Percentiles rank a stretch among this genome's conserved stretches.
phyloP scores from a whole-genome alignment of 768 basidiomycete species.

The Saitozyma sp. region DNA sequence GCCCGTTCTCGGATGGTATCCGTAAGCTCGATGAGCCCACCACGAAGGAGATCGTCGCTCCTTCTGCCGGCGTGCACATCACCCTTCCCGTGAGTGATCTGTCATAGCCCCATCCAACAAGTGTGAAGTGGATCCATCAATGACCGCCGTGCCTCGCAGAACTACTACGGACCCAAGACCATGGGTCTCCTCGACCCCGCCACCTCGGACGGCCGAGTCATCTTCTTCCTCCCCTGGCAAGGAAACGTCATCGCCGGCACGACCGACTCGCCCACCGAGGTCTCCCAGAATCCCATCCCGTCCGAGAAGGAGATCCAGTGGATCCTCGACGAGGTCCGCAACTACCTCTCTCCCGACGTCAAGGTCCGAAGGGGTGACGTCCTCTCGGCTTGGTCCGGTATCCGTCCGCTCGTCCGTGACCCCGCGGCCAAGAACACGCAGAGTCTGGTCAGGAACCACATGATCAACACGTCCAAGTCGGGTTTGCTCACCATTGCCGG shows the following conservation, averaged over 20 bases:
- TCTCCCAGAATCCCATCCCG: conserved; percentile 74
- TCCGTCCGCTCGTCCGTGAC: conserved; percentile 85
- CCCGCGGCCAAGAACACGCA: conserved; percentile 75
- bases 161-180: conserved; percentile 86
- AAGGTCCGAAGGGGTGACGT: conserved; percentile 92
- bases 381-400: conserved; percentile 88
- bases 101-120: not conserved
- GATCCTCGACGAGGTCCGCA: conserved; percentile 88
- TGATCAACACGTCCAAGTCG: conserved; percentile 76
- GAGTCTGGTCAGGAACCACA: conserved; percentile 86
- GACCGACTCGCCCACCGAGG: conserved; percentile 77
- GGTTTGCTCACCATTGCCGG: conserved; percentile 92
- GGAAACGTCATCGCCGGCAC: conserved; percentile 97
- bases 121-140: not conserved
- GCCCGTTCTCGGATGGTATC: conserved; percentile 85
- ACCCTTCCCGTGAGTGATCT: conserved; percentile 66
- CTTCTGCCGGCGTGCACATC: conserved; percentile 91
- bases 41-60: conserved; percentile 77
- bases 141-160: conserved; percentile 39
- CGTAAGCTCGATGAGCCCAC: conserved; percentile 68
- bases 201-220: conserved; percentile 93
- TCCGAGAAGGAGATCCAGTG: conserved; percentile 93
- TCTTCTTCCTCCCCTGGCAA: conserved; percentile 99
- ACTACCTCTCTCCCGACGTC: conserved; percentile 88
- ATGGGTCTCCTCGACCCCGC: conserved; percentile 96